These are phyloP conservation scores for Dianthus caryophyllus DNA, from an alignment of 148 eudicot species.

Conservation along the genomic window DNA sequence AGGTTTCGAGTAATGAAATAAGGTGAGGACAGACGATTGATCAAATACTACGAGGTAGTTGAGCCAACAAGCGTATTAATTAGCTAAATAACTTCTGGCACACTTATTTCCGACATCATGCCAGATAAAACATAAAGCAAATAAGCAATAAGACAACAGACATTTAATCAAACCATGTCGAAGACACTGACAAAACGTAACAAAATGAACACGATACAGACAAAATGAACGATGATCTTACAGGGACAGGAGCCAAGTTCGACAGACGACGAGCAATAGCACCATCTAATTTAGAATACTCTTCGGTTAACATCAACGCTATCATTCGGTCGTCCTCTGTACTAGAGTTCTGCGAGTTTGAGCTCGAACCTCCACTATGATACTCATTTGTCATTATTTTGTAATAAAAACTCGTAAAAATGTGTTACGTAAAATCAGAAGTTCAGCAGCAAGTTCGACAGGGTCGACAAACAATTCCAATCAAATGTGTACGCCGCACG, in stretches of 20 bases:
- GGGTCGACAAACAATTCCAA: background rate
- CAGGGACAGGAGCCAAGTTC: conserved; percentile 71
- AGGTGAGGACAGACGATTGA: too few relatives aligned
- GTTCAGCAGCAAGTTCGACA: background rate
- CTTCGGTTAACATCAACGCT: conserved; percentile 78
- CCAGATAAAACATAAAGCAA: too few relatives aligned
- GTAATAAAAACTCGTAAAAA: conserved; percentile 11
- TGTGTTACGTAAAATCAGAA: background rate
- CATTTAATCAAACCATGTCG: background rate
- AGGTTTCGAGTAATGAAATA: too few relatives aligned
- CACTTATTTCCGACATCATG: too few relatives aligned
- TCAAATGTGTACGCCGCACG: background rate
- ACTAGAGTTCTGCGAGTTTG: conserved; percentile 61
- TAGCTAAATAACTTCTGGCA: too few relatives aligned
- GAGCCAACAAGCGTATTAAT: too few relatives aligned
- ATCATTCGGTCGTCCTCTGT: conserved; percentile 80
- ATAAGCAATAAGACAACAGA: too few relatives aligned
- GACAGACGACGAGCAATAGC: conserved; percentile 67
- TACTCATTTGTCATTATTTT: conserved; percentile 46
- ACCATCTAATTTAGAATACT: conserved; percentile 63
- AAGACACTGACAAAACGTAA: background rate
- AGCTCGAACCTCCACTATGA: conserved; percentile 53
- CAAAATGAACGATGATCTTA: conserved; percentile 33
- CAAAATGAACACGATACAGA: background rate
- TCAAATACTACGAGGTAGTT: too few relatives aligned